phyloP scores from a whole-genome alignment of 371 early-diverging fungal genomes.

The Gilbertella persicaria region DNA sequence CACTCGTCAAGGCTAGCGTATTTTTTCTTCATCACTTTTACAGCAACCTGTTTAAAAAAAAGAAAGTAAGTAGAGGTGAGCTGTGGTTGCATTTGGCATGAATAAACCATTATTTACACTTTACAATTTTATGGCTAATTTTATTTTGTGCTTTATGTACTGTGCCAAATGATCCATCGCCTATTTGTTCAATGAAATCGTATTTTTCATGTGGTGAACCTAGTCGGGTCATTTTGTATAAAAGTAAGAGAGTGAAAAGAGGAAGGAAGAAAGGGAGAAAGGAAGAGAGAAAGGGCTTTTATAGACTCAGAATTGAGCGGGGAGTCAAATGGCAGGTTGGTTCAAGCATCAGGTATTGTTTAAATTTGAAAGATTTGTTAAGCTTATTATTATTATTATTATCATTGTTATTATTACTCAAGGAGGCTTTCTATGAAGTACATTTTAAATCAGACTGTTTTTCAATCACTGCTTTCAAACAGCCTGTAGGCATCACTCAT shows the following conservation, averaged over 20 bases:
- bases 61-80: background rate
- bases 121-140: slow-evolving; percentile 76
- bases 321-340: no score
- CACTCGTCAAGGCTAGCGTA: slow-evolving; percentile 80
- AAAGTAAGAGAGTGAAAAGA: slow-evolving; percentile 6
- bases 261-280: slow-evolving; percentile 10
- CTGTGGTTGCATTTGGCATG: background rate
- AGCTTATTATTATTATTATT: no score
- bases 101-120: background rate
- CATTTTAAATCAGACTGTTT: no score
- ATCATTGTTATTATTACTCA: no score
- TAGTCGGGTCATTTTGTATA: slow-evolving; percentile 32
- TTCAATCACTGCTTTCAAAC: no score
- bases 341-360: no score
- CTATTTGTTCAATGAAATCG: slow-evolving; percentile 76
- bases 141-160: slow-evolving; percentile 80
- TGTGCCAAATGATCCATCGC: slow-evolving; percentile 93
- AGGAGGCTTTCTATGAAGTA: no score
- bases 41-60: slow-evolving; percentile 79
- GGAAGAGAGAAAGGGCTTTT: no score
- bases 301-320: no score
- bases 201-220: slow-evolving; percentile 63
- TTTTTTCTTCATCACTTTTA: slow-evolving; percentile 95
- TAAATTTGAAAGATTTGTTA: no score
- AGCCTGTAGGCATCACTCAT: slow-evolving; percentile 8